Evolutionary conservation across 805 yeast genomes (phyloP).

Genomic region (Peterozyma xylosa): DNA sequence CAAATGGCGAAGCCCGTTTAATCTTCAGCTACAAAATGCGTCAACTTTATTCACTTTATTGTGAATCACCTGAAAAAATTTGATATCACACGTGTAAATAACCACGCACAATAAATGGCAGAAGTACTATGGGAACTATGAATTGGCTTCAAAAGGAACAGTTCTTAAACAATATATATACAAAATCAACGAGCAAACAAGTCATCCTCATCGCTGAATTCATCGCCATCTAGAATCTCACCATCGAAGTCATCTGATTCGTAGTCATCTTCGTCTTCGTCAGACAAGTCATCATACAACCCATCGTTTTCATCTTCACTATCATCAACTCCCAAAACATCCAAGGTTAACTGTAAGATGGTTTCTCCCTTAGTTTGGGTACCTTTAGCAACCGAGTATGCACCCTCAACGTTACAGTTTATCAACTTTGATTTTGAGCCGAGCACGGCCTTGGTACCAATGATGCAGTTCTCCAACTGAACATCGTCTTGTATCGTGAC

Average conservation of each 20-base stretch:
- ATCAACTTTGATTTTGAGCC: slow-evolving; percentile 59
- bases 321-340: slow-evolving; percentile 14
- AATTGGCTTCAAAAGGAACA: too few species aligned
- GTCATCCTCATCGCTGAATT: slow-evolving; percentile 52
- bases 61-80: too few species aligned
- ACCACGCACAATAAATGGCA: neutral
- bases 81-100: too few species aligned
- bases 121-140: too few species aligned
- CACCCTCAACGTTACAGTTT: slow-evolving; percentile 82
- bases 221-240: slow-evolving; percentile 40
- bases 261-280: slow-evolving; percentile 24
- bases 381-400: slow-evolving; percentile 57
- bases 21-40: too few species aligned
- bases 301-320: slow-evolving; percentile 13
- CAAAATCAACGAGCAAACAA: slow-evolving; percentile 7
- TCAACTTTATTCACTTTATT: too few species aligned
- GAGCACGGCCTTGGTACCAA: slow-evolving; percentile 65
- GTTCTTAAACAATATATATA: too few species aligned
- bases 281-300: slow-evolving; percentile 15
- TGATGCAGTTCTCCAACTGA: slow-evolving; percentile 75
- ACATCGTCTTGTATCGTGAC: slow-evolving; percentile 74
- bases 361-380: slow-evolving; percentile 33
- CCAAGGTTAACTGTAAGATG: slow-evolving; percentile 26
- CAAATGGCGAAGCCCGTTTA: too few species aligned
- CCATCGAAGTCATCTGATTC: slow-evolving; percentile 36